Conservation (phyloP, 805 yeast species). For the Pichia manshurica region DNA sequence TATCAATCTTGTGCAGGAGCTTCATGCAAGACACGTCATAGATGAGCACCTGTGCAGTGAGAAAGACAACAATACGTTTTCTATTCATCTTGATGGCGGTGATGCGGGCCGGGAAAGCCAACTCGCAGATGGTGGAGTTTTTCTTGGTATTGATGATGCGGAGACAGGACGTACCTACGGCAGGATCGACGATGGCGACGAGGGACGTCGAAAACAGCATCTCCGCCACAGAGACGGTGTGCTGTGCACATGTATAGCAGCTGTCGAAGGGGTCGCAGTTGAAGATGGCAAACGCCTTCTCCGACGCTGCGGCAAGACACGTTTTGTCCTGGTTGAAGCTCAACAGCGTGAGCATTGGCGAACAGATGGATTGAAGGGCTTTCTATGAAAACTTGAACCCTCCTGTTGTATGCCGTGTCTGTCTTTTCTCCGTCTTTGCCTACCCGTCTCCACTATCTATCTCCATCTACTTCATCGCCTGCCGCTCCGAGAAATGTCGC, state of each 20-base stretch:
- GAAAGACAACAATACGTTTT: constrained; percentile 69
- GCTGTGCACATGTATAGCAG: constrained; percentile 46
- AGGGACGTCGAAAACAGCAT: constrained; percentile 89
- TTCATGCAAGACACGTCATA: constrained; percentile 91
- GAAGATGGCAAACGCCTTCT: constrained; percentile 62
- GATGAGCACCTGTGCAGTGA: constrained; percentile 75
- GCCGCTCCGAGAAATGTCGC: no score
- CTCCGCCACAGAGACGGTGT: constrained; percentile 67
- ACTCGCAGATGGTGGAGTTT: constrained; percentile 71
- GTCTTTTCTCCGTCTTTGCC: no score
- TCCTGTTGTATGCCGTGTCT: no score
- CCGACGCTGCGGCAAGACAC: constrained; percentile 72
- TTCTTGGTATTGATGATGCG: constrained; percentile 81
- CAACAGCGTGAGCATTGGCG: not conserved
- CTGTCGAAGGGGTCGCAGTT: constrained; percentile 85
- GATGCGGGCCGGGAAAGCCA: constrained; percentile 76
- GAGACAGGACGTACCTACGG: constrained; percentile 56
- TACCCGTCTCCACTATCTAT: no score
- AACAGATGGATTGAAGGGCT: no score
- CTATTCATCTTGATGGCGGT: constrained; percentile 73
- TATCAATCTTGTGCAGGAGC: constrained; percentile 62
- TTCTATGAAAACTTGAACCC: no score
- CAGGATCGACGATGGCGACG: constrained; percentile 62
- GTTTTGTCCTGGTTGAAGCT: constrained; percentile 81
- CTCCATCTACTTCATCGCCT: no score